phyloP scores from a whole-genome alignment of 78 protist species.

The Isochrysis galbana region DNA sequence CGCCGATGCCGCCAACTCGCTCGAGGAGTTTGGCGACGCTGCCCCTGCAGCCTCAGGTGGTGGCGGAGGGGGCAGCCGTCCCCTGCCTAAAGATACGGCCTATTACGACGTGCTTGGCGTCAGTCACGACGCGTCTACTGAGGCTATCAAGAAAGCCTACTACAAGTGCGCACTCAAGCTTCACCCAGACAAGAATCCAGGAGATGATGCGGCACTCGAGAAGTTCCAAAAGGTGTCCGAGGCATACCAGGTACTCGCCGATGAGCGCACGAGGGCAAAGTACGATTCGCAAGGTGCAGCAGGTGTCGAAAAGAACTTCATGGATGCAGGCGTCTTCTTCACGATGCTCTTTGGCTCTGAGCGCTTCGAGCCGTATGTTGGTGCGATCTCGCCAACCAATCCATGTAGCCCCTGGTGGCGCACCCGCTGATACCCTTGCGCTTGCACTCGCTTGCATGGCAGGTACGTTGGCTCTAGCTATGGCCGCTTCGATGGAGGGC shows the following conservation, averaged over 20 bases:
- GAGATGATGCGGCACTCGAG: conserved; percentile 21
- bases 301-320: neutral
- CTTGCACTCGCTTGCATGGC: no score
- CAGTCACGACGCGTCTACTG: neutral
- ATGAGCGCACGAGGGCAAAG: conserved; percentile 6
- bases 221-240: conserved; percentile 34
- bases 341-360: neutral
- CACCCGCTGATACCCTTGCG: no score
- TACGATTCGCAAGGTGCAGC: conserved; percentile 55
- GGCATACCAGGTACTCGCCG: conserved; percentile 60
- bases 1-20: neutral
- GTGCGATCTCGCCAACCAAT: neutral
- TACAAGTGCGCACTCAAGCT: conserved; percentile 44
- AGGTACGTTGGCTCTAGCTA: neutral
- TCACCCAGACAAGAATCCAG: conserved; percentile 65
- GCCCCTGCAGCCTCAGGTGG: neutral
- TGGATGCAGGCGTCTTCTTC: conserved; percentile 1
- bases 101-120: conserved; percentile 49
- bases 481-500: conserved; percentile 3
- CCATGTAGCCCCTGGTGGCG: no score
- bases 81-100: neutral
- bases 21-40: neutral
- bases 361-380: neutral
- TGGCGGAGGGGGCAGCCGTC: neutral
- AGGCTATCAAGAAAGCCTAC: conserved; percentile 49